Evolutionary conservation across 2,329 filamentous ascomycete species (phyloP), one percentile per base, ranked within the genome.

Genomic region (Diplodia mutila): DNA sequence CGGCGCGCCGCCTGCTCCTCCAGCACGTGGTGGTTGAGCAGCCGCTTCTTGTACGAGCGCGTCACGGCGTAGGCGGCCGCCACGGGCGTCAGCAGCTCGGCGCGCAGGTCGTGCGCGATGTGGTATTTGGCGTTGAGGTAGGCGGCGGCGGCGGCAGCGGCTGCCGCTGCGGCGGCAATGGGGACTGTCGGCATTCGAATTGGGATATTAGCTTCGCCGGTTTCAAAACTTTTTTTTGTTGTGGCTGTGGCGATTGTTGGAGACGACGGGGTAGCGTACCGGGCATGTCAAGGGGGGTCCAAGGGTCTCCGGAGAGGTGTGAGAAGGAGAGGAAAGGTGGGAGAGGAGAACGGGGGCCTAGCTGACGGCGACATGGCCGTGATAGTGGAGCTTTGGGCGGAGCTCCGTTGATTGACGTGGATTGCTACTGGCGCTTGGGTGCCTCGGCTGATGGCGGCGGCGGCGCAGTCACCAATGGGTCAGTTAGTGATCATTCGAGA

Each of bases 91-190:
- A 37, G n/a, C 25, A 51, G 46, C 59, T 63, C 59, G n/a, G 23
- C 49, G n/a, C 52, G 25, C 16, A 90, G 70, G 75, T 94, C 91
- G 72, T 90, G 86, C 49, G 79, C 76, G 65, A 93, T 75, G 75
- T 91, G 87, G 73, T 85, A 89, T 79, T 90, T 92, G 67, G 87
- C 91, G 73, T 93, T 86, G 53, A 91, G 79, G 71, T 92, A 91
- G 14, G 85, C 83, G 4, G 27, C 54, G 34, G 46, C 65, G 21
- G 25, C 55, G 49, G 32, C 27, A 25, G 32, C 65, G 29, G 25
- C 55, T 48, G 85, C 85, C 16, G 81, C 80, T 12, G 80, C 80
- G 14, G 73, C 74, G 23, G 52, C 64, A 27, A 37, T 18, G 37
- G 64, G 51, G 14, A 57, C 37, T 46, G 18, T 14, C 34, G 25